phyloP scores from a whole-genome alignment of 257 asterid species.

The Avicennia marina region DNA sequence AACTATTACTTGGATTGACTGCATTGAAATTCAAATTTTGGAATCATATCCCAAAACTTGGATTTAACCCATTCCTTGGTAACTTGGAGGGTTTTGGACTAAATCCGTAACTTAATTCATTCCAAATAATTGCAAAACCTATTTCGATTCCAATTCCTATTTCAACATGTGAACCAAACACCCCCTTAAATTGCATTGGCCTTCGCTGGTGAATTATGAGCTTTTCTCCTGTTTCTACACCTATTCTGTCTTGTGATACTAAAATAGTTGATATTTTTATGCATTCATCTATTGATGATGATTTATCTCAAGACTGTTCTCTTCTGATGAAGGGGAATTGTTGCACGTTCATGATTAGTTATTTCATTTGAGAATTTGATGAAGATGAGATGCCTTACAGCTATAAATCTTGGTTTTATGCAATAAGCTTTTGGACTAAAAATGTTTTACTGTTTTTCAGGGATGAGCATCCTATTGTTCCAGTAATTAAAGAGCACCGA shows the following conservation, averaged over 20 bases:
- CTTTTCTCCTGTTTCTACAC: neutral
- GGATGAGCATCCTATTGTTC: slow-evolving; percentile 86
- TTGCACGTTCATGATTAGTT: neutral
- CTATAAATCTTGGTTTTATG: neutral
- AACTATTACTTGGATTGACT: too few relatives aligned
- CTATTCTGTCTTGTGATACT: neutral
- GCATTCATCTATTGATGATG: neutral
- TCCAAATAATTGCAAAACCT: too few relatives aligned
- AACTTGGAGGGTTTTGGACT: too few relatives aligned
- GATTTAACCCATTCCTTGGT: too few relatives aligned
- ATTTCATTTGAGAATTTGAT: neutral
- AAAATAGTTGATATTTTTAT: neutral
- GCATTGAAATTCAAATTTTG: too few relatives aligned
- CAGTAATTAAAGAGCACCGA: slow-evolving; percentile 87
- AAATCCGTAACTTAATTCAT: too few relatives aligned
- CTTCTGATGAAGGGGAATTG: neutral
- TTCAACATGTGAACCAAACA: too few relatives aligned
- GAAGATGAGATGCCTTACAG: neutral
- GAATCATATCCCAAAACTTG: too few relatives aligned
- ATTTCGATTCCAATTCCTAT: too few relatives aligned
- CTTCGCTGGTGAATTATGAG: neutral
- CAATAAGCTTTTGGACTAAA: slow-evolving; percentile 12
- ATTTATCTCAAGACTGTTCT: neutral
- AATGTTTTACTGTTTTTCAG: slow-evolving; percentile 38
- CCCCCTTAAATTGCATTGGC: too few relatives aligned